Base-by-base conservation (phyloP, 164 flowering plant genomes). In the Taxillus chinensis region DNA sequence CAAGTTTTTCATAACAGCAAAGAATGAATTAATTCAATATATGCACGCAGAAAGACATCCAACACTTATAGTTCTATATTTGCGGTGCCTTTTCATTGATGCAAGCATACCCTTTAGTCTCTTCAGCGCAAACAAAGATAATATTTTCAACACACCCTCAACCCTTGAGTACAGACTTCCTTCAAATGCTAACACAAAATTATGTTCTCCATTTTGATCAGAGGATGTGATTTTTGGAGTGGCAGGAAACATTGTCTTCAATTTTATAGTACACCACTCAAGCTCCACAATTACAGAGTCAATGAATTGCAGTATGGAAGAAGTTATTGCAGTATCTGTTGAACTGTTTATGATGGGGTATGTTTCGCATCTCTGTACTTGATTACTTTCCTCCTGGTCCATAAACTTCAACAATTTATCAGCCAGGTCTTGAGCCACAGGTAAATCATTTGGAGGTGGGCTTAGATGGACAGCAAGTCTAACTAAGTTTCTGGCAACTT, bases 61-160 rank as follows among this genome's bases (percentile, higher is more conserved):
- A 8, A 10, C 57, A 54, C 7, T 8, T 54, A 17, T 27, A 27
- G 27, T 27, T 8, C 13, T 48, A 0, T 48, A 7, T 11, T 48
- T 48, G 27, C 27, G 27, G 27, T 27, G 27, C 27, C 27, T 27
- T 27, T 27, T 27, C 27, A 27, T 43, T 43, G 10, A 43, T 9
- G 45, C 10, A 62, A 57, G n/a, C 78, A 56, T 75, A 88, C 96
- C 91, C 62, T 83, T 86, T 9, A 91, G 79, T 69, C 54, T 80
- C 89, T 85, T 91, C 50, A 66, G 62, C 10, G 78, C 84, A 73
- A 91, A 91, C 60, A 57, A 76, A 37, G 97, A 80, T 56, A 88
- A 52, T 15, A 86, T 72, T 66, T 72, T 77, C 56, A 84, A 88
- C 45, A 86, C 72, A 60, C 78, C 85, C 78, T 85, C 87, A 61